A percentile compares a stretch with the other conserved stretches of the same genome.
Evolutionary conservation across 75 land plant genomes (phyloP).

Genomic region (Pinus albicaulis): DNA sequence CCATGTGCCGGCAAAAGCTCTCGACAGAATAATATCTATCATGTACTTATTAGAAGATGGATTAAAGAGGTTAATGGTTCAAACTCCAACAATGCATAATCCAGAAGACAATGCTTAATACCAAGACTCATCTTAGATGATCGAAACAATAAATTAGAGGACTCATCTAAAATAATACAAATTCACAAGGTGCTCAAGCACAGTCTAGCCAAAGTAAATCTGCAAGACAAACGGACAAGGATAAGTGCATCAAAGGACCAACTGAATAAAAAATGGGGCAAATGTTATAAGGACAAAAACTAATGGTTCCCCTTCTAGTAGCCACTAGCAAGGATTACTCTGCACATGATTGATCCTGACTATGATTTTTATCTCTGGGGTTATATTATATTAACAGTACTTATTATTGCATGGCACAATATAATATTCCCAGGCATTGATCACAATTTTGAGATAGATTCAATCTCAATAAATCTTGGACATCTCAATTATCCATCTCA

Average conservation of each 20-base stretch:
- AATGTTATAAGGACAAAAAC: too few species aligned
- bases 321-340: not conserved
- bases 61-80: too few species aligned
- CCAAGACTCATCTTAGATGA: too few species aligned
- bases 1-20: too few species aligned
- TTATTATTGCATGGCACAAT: not conserved
- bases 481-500: not conserved
- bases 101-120: too few species aligned
- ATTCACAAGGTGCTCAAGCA: not conserved
- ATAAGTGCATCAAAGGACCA: not conserved
- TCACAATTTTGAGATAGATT: too few species aligned
- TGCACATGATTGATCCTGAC: not conserved
- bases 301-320: not conserved
- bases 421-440: too few species aligned
- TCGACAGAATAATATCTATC: too few species aligned
- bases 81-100: too few species aligned
- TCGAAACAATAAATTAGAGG: not conserved
- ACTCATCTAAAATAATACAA: not conserved
- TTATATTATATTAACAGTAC: not conserved
- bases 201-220: not conserved
- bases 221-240: not conserved
- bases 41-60: too few species aligned
- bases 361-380: not conserved
- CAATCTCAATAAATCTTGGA: not conserved
- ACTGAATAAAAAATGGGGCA: not conserved